A percentile compares a stretch with the other conserved stretches of the same genome.
Conservation (phyloP, 2,329 filamentous ascomycete genomes). For the Bimuria novae-zelandiae region DNA sequence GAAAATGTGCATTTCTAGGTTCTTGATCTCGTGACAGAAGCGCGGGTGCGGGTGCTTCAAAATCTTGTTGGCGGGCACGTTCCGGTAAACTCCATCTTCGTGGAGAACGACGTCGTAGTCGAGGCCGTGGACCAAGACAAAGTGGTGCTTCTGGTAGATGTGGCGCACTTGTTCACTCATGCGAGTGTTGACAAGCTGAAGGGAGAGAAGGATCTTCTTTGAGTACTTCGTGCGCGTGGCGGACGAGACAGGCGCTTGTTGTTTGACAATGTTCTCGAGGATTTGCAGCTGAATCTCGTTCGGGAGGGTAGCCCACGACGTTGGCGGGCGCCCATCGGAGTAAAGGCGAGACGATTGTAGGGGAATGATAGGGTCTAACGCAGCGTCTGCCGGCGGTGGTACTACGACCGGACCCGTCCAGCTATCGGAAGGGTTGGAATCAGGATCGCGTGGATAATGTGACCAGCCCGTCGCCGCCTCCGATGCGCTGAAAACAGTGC, state of each 20-base stretch:
- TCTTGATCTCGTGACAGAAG: background rate
- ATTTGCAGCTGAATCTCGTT: background rate
- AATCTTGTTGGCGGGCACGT: background rate
- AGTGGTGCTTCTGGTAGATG: background rate
- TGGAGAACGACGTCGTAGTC: too few relatives aligned
- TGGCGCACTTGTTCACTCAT: background rate
- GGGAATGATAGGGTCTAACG: background rate
- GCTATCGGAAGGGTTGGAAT: background rate
- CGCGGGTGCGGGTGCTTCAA: background rate
- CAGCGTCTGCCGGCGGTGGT: background rate
- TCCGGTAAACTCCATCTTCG: background rate
- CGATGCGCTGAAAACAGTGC: too few relatives aligned
- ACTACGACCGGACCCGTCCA: background rate
- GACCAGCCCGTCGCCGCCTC: too few relatives aligned
- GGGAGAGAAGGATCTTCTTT: background rate
- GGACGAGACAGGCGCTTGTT: background rate
- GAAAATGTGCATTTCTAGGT: background rate
- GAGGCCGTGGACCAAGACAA: background rate
- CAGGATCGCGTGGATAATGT: background rate
- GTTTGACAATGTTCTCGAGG: background rate
- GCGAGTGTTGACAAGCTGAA: background rate
- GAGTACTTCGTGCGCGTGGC: background rate
- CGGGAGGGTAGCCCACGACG: background rate
- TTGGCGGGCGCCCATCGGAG: background rate
- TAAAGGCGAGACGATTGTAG: background rate